phyloP scores from a whole-genome alignment of 2,329 filamentous ascomycete genomes.

The Colletotrichum sp. region DNA sequence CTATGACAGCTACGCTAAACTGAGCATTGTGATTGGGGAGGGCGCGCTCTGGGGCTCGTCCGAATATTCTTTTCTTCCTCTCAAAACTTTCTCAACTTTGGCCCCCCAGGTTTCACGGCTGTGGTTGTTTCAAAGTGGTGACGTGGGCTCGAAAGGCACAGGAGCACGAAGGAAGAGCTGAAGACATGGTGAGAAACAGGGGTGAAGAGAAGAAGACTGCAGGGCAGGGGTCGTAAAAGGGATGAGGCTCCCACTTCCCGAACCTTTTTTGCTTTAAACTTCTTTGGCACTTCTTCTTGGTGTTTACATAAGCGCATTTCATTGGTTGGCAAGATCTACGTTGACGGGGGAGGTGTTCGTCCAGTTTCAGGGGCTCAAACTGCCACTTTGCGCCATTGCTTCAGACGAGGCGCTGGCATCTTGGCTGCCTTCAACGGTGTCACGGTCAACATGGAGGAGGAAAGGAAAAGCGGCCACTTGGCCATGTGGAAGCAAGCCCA shows the following conservation, averaged over 20 bases:
- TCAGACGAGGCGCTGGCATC: background rate
- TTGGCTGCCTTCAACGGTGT: background rate
- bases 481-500: background rate
- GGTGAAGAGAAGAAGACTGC: background rate
- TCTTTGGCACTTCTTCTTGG: background rate
- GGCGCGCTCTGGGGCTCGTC: background rate
- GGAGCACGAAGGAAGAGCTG: background rate
- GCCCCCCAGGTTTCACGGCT: background rate
- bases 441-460: background rate
- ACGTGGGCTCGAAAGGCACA: background rate
- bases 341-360: background rate
- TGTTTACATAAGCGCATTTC: background rate
- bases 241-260: slow-evolving; percentile 13
- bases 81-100: background rate
- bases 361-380: background rate
- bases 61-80: background rate
- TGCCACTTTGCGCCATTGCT: background rate
- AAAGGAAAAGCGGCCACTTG: background rate
- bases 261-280: slow-evolving; percentile 9
- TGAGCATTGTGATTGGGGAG: background rate
- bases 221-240: background rate
- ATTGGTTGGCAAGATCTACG: background rate
- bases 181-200: background rate
- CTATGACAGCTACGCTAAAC: background rate
- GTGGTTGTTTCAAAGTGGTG: slow-evolving; percentile 3